Percentiles rank a stretch among this genome's conserved stretches.
phyloP scores from a whole-genome alignment of 2,329 filamentous ascomycete species.

The Claviceps sp. region DNA sequence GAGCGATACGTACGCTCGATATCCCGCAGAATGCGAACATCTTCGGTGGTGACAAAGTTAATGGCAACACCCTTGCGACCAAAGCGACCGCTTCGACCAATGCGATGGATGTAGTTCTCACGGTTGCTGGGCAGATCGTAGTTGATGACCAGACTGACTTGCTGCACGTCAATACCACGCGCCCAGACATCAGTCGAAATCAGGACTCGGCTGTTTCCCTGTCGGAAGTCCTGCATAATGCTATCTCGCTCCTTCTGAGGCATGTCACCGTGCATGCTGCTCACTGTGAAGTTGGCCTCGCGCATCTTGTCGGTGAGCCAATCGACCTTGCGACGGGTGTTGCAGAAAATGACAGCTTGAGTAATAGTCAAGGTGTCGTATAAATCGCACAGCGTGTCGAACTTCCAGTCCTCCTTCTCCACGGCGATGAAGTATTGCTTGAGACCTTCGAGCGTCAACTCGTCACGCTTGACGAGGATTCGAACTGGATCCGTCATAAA shows the following conservation, averaged over 20 bases:
- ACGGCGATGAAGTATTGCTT: slow-evolving; percentile 99
- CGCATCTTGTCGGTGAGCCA: slow-evolving; percentile 99
- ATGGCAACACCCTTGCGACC: slow-evolving; percentile 98
- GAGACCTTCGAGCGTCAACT: slow-evolving; percentile 89
- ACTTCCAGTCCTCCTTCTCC: slow-evolving; percentile 99
- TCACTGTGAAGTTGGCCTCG: slow-evolving; percentile 96
- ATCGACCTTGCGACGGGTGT: slow-evolving; percentile 96
- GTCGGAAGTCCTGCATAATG: slow-evolving; percentile 98
- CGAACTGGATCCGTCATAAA: slow-evolving; percentile 98
- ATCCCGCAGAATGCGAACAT: slow-evolving; percentile 91
- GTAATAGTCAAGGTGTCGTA: slow-evolving; percentile 98
- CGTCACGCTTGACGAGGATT: slow-evolving; percentile 96
- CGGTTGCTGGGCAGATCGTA: slow-evolving; percentile 96
- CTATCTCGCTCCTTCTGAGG: slow-evolving; percentile 94
- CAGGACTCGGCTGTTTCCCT: slow-evolving; percentile 88
- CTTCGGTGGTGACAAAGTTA: slow-evolving; percentile 97
- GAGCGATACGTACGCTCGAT: slow-evolving; percentile 63
- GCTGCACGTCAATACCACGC: slow-evolving; percentile 95
- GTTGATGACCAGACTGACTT: slow-evolving; percentile 97
- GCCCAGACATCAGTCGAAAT: slow-evolving; percentile 98
- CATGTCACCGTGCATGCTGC: slow-evolving; percentile 99
- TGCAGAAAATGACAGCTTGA: slow-evolving; percentile 99
- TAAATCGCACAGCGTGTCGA: slow-evolving; percentile 94
- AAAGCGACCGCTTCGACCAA: slow-evolving; percentile 88
- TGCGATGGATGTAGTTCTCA: slow-evolving; percentile 99